Conservation (phyloP, 768 basidiomycete species). For the Psilocybe cubensis region DNA sequence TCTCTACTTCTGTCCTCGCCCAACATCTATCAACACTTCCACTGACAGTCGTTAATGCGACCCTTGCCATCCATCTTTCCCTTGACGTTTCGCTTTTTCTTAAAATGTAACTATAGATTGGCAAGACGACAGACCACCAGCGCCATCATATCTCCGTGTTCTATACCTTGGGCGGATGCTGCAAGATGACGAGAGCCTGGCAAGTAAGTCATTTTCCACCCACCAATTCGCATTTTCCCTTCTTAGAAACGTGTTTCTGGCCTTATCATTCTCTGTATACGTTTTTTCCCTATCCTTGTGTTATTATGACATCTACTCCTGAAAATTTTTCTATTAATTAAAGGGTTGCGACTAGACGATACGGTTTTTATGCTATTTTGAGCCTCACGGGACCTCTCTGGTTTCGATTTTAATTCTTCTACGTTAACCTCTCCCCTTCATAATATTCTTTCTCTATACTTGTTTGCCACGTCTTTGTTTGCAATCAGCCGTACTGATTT, state of each 20-base stretch:
- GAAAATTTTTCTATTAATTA: not conserved
- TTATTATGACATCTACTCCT: not conserved
- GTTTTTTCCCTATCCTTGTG: not conserved
- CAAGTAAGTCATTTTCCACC: conserved; percentile 46
- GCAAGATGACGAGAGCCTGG: conserved; percentile 82
- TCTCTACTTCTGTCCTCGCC: not conserved
- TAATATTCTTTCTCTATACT: conserved; percentile 4
- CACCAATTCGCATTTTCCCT: not conserved
- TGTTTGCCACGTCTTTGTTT: conserved; percentile 7
- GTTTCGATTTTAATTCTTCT: not conserved
- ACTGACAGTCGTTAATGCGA: conserved; percentile 10
- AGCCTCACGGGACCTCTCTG: not conserved
- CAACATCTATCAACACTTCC: conserved; percentile 4
- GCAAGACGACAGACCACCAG: conserved; percentile 79
- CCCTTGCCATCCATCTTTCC: conserved; percentile 1
- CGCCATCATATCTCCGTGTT: conserved; percentile 76
- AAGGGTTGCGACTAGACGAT: not conserved
- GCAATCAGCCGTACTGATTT: conserved; percentile 2
- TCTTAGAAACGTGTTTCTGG: not conserved
- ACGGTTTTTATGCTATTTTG: not conserved
- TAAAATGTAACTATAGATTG: conserved; percentile 55
- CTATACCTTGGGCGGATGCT: conserved; percentile 79
- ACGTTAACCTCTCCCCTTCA: too few species aligned
- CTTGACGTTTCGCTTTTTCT: not conserved
- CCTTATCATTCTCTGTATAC: not conserved